Conservation (phyloP, 768 basidiomycete species). For the Aureoboletus auriporus region DNA sequence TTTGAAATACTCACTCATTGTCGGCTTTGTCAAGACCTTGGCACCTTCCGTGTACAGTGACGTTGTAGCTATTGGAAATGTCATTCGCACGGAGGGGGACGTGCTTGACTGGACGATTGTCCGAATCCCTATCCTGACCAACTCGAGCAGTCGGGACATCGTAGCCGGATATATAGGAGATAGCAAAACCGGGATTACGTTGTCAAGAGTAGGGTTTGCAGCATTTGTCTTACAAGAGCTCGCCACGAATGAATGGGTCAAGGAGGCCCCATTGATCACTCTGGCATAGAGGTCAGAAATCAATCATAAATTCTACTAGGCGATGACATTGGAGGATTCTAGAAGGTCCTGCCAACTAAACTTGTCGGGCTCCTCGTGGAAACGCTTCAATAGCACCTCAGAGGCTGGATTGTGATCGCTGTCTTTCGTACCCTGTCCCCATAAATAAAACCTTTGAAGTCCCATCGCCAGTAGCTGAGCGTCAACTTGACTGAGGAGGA, state of each 20-base stretch:
- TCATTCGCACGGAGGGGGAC: conserved; percentile 43
- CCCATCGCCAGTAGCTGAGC: conserved; percentile 79
- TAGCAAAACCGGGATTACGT: conserved; percentile 42
- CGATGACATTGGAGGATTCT: conserved; percentile 36
- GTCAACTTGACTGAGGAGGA: conserved; percentile 71
- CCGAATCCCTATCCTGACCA: conserved; percentile 61
- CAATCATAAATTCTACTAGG: conserved; percentile 8
- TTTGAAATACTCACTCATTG: conserved; percentile 34
- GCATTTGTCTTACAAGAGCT: conserved; percentile 58
- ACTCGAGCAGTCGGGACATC: conserved; percentile 41
- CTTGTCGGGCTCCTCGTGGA: conserved; percentile 73
- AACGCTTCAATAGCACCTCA: conserved; percentile 54
- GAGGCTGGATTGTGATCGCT: conserved; percentile 1
- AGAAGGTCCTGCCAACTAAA: conserved; percentile 85
- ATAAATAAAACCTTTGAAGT: conserved; percentile 84
- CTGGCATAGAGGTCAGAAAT: no score
- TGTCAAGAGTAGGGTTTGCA: conserved; percentile 58
- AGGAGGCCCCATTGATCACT: conserved; percentile 34
- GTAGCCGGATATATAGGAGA: conserved; percentile 69
- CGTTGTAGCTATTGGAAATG: conserved; percentile 59
- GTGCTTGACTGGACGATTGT: conserved; percentile 67
- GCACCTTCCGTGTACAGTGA: conserved; percentile 63
- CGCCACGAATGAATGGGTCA: conserved; percentile 55
- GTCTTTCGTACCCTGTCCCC: conserved; percentile 35
- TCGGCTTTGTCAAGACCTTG: conserved; percentile 35